A percentile compares a stretch with the other conserved stretches of the same genome.
These are phyloP conservation scores for Digitaria exilis DNA, from an alignment of 202 grass and related monocot species.

Conservation along the genomic window DNA sequence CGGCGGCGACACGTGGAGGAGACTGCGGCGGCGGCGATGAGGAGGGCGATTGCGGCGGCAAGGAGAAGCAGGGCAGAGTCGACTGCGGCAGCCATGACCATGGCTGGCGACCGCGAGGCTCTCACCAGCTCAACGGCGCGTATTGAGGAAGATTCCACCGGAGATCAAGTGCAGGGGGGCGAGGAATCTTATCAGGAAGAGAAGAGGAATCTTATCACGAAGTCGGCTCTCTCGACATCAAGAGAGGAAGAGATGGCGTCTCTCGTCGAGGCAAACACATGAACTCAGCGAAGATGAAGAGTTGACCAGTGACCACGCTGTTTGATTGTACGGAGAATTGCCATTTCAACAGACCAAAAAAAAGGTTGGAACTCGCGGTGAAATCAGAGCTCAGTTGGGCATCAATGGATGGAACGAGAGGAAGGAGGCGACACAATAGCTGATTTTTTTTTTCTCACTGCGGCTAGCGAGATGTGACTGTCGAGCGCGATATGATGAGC, in stretches of 20 bases:
- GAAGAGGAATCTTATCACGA: background rate
- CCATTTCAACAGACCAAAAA: no score
- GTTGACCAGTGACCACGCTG: no score
- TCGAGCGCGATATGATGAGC: no score
- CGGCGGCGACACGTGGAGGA: background rate
- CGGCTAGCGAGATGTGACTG: no score
- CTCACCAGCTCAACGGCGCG: background rate
- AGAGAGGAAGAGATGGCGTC: background rate
- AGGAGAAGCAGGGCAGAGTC: background rate
- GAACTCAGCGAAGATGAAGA: background rate
- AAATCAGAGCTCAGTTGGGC: background rate
- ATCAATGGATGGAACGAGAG: background rate
- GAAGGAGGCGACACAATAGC: no score
- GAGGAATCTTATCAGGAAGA: background rate
- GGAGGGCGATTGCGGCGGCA: background rate
- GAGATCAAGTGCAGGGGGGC: background rate
- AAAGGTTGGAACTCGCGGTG: no score
- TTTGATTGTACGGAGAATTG: no score
- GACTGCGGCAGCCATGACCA: conserved; percentile 19
- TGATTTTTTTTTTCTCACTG: no score
- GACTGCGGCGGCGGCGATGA: background rate
- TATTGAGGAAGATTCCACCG: no score
- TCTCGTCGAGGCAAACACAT: no score
- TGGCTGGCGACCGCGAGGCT: background rate
- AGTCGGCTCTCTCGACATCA: background rate